Evolutionary conservation across 306 rosid species (phyloP).

Genomic region (Pueraria montana): DNA sequence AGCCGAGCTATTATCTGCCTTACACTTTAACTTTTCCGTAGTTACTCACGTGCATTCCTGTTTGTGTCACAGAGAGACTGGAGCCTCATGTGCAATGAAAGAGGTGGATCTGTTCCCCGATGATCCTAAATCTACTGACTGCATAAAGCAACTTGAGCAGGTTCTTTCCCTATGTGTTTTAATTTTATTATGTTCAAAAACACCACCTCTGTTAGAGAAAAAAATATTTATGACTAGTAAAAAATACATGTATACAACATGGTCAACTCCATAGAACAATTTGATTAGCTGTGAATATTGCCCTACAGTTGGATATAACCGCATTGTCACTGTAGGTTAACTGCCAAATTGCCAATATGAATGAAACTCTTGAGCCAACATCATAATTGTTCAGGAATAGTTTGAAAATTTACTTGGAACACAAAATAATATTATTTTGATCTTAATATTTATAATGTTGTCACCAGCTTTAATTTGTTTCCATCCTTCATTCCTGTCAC

Average conservation of each 20-base stretch:
- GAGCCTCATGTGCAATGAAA: slow-evolving; percentile 98
- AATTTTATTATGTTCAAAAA: slow-evolving; percentile 22
- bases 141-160: slow-evolving; percentile 92
- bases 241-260: neutral
- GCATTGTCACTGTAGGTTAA: neutral
- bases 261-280: slow-evolving; percentile 10
- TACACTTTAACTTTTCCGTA: slow-evolving; percentile 11
- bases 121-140: slow-evolving; percentile 88
- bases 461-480: slow-evolving; percentile 29
- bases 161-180: slow-evolving; percentile 56
- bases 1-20: slow-evolving; percentile 21
- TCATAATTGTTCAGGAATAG: neutral
- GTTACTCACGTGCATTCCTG: slow-evolving; percentile 33
- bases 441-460: slow-evolving; percentile 28
- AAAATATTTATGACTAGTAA: slow-evolving; percentile 4
- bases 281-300: neutral
- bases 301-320: slow-evolving; percentile 26
- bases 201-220: slow-evolving; percentile 25
- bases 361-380: neutral
- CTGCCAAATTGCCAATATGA: neutral
- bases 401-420: slow-evolving; percentile 2
- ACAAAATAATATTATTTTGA: slow-evolving; percentile 2
- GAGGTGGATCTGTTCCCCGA: slow-evolving; percentile 94
- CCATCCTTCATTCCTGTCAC: neutral
- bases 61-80: slow-evolving; percentile 71